These are phyloP conservation scores for Xylaria sp. DNA, from an alignment of 2,329 filamentous ascomycete genomes.

Conservation along the genomic window DNA sequence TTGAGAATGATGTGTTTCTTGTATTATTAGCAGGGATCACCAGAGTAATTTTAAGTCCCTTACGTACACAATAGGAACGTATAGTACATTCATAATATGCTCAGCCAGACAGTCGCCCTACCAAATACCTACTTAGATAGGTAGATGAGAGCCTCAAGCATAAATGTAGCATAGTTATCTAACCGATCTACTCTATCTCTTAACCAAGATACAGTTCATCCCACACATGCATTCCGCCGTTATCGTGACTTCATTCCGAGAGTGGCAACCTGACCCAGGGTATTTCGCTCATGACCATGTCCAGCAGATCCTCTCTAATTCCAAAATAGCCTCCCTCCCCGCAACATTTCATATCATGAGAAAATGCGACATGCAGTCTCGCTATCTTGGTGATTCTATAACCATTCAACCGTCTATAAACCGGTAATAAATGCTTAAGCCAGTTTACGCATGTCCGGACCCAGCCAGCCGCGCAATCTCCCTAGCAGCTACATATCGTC, in stretches of 20 bases:
- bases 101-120: background rate
- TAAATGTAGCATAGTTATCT: background rate
- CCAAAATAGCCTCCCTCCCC: background rate
- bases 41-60: too few relatives aligned
- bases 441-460: constrained; percentile 13
- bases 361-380: background rate
- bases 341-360: background rate
- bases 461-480: constrained; percentile 34
- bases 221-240: background rate
- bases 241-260: background rate
- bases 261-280: background rate
- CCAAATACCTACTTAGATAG: background rate
- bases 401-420: background rate
- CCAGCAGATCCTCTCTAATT: background rate
- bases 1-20: background rate
- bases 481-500: constrained; percentile 31
- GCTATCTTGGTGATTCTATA: background rate
- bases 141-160: background rate
- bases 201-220: background rate
- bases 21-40: background rate
- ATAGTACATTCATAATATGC: background rate
- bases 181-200: background rate
- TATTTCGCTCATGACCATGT: background rate
- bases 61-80: background rate
- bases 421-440: too few relatives aligned